phyloP scores from a whole-genome alignment of 116 monocot species.

The Iris pallida region DNA sequence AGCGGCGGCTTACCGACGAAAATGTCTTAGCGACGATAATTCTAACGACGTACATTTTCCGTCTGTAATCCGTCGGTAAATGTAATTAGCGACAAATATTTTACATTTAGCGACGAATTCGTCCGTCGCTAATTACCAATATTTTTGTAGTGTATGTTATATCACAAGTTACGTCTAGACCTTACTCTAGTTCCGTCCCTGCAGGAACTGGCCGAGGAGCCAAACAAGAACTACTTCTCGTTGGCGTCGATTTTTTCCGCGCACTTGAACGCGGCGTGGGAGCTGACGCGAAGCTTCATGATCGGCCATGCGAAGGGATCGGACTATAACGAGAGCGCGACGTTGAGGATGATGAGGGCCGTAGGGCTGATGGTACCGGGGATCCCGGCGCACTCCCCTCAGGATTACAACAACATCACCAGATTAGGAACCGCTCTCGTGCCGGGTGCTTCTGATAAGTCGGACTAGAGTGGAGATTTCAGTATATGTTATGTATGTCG shows the following conservation, averaged over 20 bases:
- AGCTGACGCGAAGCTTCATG: conserved; percentile 26
- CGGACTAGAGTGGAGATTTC: no score
- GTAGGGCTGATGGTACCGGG: conserved; percentile 24
- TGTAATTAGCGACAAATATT: no score
- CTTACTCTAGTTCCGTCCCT: background rate
- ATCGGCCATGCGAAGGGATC: conserved; percentile 16
- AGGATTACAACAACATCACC: conserved; percentile 25
- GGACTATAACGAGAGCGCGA: conserved; percentile 22
- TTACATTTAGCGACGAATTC: no score
- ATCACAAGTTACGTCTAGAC: no score
- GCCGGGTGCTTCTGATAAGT: no score
- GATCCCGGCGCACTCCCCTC: conserved; percentile 18
- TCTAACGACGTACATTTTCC: no score
- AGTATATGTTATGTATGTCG: no score
- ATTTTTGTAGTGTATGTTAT: no score
- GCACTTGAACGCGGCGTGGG: conserved; percentile 18
- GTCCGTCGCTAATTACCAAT: no score
- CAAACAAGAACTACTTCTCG: conserved; percentile 33
- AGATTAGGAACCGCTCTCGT: conserved; percentile 12
- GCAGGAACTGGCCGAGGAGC: conserved; percentile 23
- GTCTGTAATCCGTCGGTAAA: no score
- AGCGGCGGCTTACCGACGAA: no score
- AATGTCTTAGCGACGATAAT: no score
- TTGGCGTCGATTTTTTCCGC: conserved; percentile 12
- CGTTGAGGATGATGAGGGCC: conserved; percentile 1